Evolutionary conservation across 1,139 yeast genomes (phyloP), one percentile per base, ranked within the genome.

Genomic region (Yamadazyma atlantica): DNA sequence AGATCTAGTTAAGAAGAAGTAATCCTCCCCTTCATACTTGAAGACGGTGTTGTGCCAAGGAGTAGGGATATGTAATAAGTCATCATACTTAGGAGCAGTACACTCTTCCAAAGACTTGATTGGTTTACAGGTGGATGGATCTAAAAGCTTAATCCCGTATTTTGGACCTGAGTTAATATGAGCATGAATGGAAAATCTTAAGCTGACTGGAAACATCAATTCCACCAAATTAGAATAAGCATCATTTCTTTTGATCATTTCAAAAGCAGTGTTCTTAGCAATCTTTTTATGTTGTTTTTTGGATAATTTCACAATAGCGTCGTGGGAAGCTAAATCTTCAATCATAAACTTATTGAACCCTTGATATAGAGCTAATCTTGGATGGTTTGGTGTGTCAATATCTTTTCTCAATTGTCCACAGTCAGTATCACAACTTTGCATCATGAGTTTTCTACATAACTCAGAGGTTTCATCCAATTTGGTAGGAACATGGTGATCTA

Each of bases 1-100:
- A 9, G 69, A 50, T 39, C 58, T 57, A 41, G 65, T 56, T 25
- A 66, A 55, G 53, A 50, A 54, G 43, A 54, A 51, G 19, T 43
- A 45, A 15, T 56, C 45, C 33, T 54, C 51, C 14, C 53, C 57
- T 35, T 57, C 68, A 35, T 75, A 58, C 35, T 67, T 66, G 22
- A 75, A 73, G 15, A 78, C 70, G 37, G 78, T 63, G 50, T 79
- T 79, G 54, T 78, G 85, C 84, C 84, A 79, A 29, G 85, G 84
- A 0, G 84, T 78, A 32, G 85, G 84, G 42, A 79, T 77, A 50
- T 79, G 85, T 41, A 79, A 65, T 44, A 75, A 60, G 45, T 75
- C 82, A 39, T 70, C 57, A 38, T 53, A 54, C 22, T 44, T 42
- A 1, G 68, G 67, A 11, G 50, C 41, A n/a, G 42, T 40, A 39